Conservation (phyloP, 495 filamentous ascomycete genomes). For the Saxophila tyrrhenica region DNA sequence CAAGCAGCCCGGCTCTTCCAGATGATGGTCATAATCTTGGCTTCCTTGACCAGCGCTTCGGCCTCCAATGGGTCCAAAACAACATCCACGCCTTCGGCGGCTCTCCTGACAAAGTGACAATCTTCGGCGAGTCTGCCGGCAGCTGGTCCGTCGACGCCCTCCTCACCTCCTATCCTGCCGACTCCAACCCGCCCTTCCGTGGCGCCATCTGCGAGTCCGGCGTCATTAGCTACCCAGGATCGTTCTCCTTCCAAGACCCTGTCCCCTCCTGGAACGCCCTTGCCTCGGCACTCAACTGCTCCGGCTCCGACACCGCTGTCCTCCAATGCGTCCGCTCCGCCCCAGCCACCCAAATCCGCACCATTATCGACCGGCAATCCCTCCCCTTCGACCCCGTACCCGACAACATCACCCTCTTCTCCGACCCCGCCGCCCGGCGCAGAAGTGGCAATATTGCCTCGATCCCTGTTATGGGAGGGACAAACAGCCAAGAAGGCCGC, state of each 20-base stretch:
- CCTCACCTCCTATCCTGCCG: slow-evolving; percentile 15
- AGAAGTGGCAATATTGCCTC: slow-evolving; percentile 17
- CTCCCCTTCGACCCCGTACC: slow-evolving; percentile 14
- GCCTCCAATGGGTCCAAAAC: slow-evolving; percentile 22
- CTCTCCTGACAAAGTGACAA: slow-evolving; percentile 19
- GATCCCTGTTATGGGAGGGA: slow-evolving; percentile 22
- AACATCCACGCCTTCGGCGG: slow-evolving; percentile 26
- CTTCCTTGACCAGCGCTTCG: slow-evolving; percentile 25
- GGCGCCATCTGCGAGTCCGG: slow-evolving; percentile 21
- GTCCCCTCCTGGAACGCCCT: slow-evolving; percentile 12
- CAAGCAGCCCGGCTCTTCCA: slow-evolving; percentile 16
- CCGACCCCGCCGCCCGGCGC: slow-evolving; percentile 10
- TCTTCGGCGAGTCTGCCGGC: slow-evolving; percentile 9
- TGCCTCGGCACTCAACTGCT: slow-evolving; percentile 17
- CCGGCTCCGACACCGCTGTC: slow-evolving; percentile 2
- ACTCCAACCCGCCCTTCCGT: slow-evolving; percentile 19
- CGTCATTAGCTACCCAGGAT: slow-evolving; percentile 10
- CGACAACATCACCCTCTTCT: slow-evolving; percentile 24
- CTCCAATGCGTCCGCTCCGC: slow-evolving; percentile 20
- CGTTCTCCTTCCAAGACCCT: neutral
- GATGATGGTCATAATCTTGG: slow-evolving; percentile 18
- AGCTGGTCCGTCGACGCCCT: slow-evolving; percentile 17
- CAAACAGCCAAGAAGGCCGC: slow-evolving; percentile 24
- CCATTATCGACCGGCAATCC: slow-evolving; percentile 17
- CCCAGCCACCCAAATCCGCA: slow-evolving; percentile 12